Base-by-base conservation (phyloP, 106 monocot genomes). In the Dendrobium chrysotoxum region DNA sequence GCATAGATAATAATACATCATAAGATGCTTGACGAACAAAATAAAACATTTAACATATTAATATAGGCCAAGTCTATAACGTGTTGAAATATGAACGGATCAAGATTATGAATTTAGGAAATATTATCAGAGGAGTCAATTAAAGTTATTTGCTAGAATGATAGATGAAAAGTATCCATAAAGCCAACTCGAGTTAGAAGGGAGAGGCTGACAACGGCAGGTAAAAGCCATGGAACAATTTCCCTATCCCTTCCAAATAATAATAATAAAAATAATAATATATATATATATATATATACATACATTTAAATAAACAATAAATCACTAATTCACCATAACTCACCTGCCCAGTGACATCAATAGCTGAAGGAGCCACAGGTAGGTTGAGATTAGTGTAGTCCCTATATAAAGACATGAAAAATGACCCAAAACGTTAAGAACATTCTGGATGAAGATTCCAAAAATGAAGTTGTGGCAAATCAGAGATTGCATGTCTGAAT, bases 381-480 rank as follows among this genome's bases (percentile, higher is more conserved):
- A 93, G 92, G 80, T 93, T 93, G 28, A 93, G 96, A 75, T 93
- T 96, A 21, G 93, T 93, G 82, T 96, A 93, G 84, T 93, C 93
- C 82, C 93, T 96, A 79, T 55, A 67, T 0, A 88, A 84, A 55
- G 13, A 55, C 64, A 25, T 64, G n/a, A 25, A 11, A 64, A 64
- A 44, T 44, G 44, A 44, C 0, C 64, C 25, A 11, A 64, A 64
- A 21, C 9, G 15, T 21, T 25, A 21, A 21, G 18, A 18, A 64
- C 6, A 21, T 64, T 21, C 25, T 64, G 25, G n/a, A 17, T 18
- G 64, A 18, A 25, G 6, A 64, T 18, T 64, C 25, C 5, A 5
- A 21, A 25, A 64, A 25, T 21, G 64, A 7, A 64, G 64, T 64
- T 64, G 25, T 64, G 25, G 64, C 64, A 18, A 64, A 64, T 21